These are phyloP conservation scores for Schwanniomyces vanrijiae DNA, from an alignment of 805 yeast species.

Conservation along the genomic window DNA sequence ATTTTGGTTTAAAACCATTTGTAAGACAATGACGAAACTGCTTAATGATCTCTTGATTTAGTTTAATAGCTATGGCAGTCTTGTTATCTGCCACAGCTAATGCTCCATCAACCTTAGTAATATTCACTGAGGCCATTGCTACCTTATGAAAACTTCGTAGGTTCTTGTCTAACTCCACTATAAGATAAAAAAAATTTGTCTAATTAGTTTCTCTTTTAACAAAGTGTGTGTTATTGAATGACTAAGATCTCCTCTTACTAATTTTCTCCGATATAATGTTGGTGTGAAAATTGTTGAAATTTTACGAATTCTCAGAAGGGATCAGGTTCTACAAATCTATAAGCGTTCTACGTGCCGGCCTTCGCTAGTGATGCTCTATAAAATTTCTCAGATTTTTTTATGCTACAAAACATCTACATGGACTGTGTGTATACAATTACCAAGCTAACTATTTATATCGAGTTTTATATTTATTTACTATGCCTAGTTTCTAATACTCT, in stretches of 20 bases:
- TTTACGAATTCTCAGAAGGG: constrained; percentile 1
- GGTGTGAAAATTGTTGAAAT: not conserved
- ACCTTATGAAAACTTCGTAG: not conserved
- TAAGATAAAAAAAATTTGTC: not conserved
- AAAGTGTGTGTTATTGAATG: not conserved
- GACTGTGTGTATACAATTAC: not conserved
- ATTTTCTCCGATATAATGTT: not conserved
- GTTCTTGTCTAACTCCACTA: not conserved
- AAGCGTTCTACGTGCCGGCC: not conserved
- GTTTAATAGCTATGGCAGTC: constrained; percentile 26
- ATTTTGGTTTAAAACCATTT: constrained; percentile 21
- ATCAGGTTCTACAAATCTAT: not conserved
- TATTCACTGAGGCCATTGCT: not conserved
- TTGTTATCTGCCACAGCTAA: not conserved
- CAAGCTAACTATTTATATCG: too few relatives aligned
- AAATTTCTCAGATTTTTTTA: not conserved
- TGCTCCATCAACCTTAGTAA: not conserved
- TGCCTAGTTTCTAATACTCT: too few relatives aligned
- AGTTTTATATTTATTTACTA: too few relatives aligned
- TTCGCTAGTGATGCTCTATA: not conserved
- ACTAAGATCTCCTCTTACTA: constrained; percentile 1
- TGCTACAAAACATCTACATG: not conserved
- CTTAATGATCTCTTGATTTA: constrained; percentile 26
- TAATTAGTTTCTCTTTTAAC: not conserved
- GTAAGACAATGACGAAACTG: constrained; percentile 20